Base-by-base conservation (phyloP, 331 rosid species). In the Prunus yedoensis region DNA sequence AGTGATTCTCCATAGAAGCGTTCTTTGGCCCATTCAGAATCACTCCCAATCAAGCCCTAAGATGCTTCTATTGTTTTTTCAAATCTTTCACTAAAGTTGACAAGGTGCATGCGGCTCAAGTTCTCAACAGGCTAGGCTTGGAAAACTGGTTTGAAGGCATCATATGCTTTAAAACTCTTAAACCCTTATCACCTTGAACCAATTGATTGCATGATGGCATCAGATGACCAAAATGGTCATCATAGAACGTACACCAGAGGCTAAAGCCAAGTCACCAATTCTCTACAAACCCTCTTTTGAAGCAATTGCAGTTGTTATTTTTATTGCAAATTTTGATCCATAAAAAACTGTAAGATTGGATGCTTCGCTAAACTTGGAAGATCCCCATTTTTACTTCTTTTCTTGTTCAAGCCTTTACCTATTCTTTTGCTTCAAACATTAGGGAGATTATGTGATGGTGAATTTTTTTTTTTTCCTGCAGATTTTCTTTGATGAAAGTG, bases 51-150 rank as follows among this genome's bases (percentile, higher is more conserved):
- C 7, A 1, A 32, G 38, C 38, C 38, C 0, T 46, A 6, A 21
- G 27, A 47, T 20, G 64, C 35, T 32, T 32, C 1, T 32, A 32
- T 32, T 71, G 62, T 68, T 79, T 80, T 58, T 81, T 79, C 89
- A 91, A 96, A 78, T 93, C 76, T n/a, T 91, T 91, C 88, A 93
- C 98, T 61, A 93, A 93, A 27, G 93, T 90, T 38, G 98, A 93
- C 81, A 85, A 81, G 17, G 84, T 80, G 8, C 98, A 91, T 74
- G 96, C 89, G n/a, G 82, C 82, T 77, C 71, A 84, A 87, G 94
- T 88, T 82, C 88, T 91, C 66, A 74, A 73, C 70, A 80, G 88
- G 81, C 67, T 91, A 85, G 87, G 91, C 15, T 74, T 93, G 88
- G 94, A 89, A 78, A 96, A 93, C 61, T 91, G 96, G 78, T 93